Evolutionary conservation across 495 filamentous ascomycete species (phyloP).

Genomic region (Pyrenula aspistea): DNA sequence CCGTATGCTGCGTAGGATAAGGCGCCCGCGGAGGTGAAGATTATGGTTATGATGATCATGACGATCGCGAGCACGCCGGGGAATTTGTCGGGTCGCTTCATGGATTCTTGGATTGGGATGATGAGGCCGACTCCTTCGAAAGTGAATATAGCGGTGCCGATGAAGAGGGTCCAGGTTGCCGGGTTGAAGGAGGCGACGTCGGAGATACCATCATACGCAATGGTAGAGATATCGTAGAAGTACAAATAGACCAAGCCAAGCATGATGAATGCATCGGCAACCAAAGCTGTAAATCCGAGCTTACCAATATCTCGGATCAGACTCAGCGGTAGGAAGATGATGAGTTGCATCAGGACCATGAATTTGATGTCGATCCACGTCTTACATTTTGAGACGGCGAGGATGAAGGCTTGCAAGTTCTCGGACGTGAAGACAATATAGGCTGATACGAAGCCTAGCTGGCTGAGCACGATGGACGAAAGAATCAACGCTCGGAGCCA

Average conservation of each 20-base stretch:
- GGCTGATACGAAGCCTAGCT: constrained; percentile 91
- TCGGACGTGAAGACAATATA: constrained; percentile 97
- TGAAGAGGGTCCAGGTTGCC: constrained; percentile 87
- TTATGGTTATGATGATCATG: constrained; percentile 85
- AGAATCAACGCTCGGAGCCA: constrained; percentile 83
- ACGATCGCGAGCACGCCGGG: constrained; percentile 72
- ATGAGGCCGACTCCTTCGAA: constrained; percentile 98
- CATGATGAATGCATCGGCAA: constrained; percentile 89
- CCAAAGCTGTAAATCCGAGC: constrained; percentile 75
- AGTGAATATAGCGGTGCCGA: constrained; percentile 97
- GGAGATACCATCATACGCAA: constrained; percentile 56
- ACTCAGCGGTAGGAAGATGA: constrained; percentile 86
- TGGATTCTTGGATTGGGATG: constrained; percentile 95
- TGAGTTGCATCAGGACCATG: constrained; percentile 84
- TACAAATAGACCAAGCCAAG: constrained; percentile 88
- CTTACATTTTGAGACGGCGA: constrained; percentile 69
- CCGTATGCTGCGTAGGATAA: constrained; percentile 94
- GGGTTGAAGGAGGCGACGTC: constrained; percentile 83
- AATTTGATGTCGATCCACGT: constrained; percentile 72
- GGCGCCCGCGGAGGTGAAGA: constrained; percentile 85
- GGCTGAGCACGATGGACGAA: constrained; percentile 80
- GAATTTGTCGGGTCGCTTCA: constrained; percentile 81
- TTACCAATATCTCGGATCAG: constrained; percentile 93
- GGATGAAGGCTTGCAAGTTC: constrained; percentile 88
- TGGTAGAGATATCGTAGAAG: constrained; percentile 87